Conservation (phyloP, 129 eudicot species). For the Escallonia herrerae region DNA sequence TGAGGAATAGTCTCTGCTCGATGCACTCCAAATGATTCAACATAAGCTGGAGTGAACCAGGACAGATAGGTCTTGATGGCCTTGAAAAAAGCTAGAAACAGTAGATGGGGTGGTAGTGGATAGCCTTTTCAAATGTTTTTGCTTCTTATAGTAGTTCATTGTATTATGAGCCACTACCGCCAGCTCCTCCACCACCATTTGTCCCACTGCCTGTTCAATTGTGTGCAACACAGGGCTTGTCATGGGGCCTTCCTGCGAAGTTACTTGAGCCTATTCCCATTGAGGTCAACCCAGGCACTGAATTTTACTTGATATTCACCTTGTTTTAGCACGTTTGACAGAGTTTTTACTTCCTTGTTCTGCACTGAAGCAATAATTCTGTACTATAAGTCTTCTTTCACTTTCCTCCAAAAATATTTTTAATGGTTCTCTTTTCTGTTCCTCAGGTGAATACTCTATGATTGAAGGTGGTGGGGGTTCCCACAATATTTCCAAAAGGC, state of each 20-base stretch:
- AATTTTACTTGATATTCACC: conserved; percentile 22
- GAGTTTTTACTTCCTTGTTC: background rate
- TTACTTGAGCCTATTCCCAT: conserved; percentile 28
- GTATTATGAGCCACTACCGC: conserved; percentile 70
- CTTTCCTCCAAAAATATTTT: conserved; percentile 2
- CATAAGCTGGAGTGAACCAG: conserved; percentile 1
- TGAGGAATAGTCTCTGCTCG: conserved; percentile 16
- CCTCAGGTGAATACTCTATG: conserved; percentile 7
- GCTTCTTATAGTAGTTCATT: conserved; percentile 53
- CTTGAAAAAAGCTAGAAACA: conserved; percentile 20
- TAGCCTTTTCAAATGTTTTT: conserved; percentile 34
- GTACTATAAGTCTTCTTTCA: background rate
- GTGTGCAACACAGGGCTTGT: conserved; percentile 23
- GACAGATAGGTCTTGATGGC: conserved; percentile 5
- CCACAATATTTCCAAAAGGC: background rate
- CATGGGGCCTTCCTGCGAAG: conserved; percentile 34
- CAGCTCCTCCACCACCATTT: conserved; percentile 76
- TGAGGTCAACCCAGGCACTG: conserved; percentile 21
- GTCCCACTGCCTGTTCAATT: conserved; percentile 47
- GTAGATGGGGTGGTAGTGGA: conserved; percentile 25
- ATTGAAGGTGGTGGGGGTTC: conserved; percentile 9
- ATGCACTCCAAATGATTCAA: conserved; percentile 1
- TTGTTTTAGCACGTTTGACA: conserved; percentile 20
- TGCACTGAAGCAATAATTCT: background rate
- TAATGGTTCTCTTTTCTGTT: background rate